A percentile compares a stretch with the other conserved stretches of the same genome.
phyloP scores from a whole-genome alignment of 2,329 filamentous ascomycete genomes.

The Colletotrichum sp. region DNA sequence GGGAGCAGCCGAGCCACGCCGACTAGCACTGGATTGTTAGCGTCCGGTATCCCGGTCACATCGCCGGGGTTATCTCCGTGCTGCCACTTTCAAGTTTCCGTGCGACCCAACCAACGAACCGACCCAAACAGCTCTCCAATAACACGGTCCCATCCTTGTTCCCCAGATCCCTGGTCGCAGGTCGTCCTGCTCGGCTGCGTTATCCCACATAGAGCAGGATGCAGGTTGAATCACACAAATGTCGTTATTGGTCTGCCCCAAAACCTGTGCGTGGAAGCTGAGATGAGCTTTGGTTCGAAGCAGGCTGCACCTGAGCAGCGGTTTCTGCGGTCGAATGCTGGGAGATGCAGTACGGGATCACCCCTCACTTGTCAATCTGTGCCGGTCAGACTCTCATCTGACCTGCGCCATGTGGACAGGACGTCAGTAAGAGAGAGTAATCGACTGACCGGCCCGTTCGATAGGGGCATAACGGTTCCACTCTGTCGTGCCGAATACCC shows the following conservation, averaged over 20 bases:
- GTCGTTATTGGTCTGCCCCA: background rate
- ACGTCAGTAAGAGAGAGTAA: background rate
- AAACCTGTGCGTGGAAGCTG: background rate
- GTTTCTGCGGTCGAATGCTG: background rate
- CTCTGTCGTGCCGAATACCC: background rate
- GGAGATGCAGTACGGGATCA: background rate
- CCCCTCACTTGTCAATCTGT: background rate
- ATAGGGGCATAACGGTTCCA: background rate
- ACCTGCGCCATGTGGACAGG: background rate
- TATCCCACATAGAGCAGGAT: background rate
- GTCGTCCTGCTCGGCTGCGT: background rate
- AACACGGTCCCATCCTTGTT: background rate
- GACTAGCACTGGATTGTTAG: background rate
- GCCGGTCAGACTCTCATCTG: background rate
- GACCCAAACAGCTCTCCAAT: background rate
- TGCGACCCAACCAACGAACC: background rate
- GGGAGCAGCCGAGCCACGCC: conserved; percentile 7
- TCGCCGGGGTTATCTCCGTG: background rate
- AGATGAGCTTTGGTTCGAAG: background rate
- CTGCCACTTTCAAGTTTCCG: background rate
- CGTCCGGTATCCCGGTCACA: background rate
- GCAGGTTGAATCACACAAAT: background rate
- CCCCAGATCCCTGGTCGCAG: conserved; percentile 8
- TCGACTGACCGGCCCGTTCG: background rate
- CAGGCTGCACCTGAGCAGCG: background rate